Percentiles rank a stretch among this genome's conserved stretches.
Evolutionary conservation across 257 asterid species (phyloP).

Genomic region (Capsicum chinense): DNA sequence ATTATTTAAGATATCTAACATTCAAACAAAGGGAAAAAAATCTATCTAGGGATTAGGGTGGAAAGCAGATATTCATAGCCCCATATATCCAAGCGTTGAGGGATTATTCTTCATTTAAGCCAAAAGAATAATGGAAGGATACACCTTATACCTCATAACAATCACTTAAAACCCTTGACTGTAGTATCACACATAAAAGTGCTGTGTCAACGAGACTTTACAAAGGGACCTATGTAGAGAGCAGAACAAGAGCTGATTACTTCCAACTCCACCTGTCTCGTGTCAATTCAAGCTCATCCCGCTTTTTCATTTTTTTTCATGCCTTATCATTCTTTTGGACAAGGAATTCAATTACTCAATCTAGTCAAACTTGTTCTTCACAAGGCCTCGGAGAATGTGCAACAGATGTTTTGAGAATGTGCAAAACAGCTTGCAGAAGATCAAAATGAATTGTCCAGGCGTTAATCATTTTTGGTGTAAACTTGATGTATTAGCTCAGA

Average conservation of each 20-base stretch:
- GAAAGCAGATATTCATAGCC: neutral
- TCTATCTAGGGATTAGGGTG: neutral
- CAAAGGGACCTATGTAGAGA: neutral
- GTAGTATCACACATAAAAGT: neutral
- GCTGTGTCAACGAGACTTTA: neutral
- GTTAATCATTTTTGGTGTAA: too few species aligned
- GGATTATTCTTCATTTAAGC: neutral
- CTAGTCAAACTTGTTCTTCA: neutral
- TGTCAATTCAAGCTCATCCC: neutral
- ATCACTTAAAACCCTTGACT: neutral
- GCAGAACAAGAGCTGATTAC: neutral
- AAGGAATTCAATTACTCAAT: neutral
- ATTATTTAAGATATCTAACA: constrained; percentile 2
- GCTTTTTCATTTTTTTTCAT: neutral
- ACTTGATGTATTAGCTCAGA: too few species aligned
- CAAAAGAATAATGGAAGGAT: neutral
- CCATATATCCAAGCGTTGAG: neutral
- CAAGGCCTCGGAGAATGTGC: neutral
- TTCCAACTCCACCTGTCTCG: neutral
- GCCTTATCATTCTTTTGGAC: neutral
- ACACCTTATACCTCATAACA: neutral
- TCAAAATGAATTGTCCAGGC: too few species aligned
- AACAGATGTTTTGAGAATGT: too few species aligned
- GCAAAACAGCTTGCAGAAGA: too few species aligned
- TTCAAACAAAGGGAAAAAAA: neutral